A percentile compares a stretch with the other conserved stretches of the same genome.
Conservation (phyloP, 1,284 basidiomycete species). For the Vanrija pseudolonga region DNA sequence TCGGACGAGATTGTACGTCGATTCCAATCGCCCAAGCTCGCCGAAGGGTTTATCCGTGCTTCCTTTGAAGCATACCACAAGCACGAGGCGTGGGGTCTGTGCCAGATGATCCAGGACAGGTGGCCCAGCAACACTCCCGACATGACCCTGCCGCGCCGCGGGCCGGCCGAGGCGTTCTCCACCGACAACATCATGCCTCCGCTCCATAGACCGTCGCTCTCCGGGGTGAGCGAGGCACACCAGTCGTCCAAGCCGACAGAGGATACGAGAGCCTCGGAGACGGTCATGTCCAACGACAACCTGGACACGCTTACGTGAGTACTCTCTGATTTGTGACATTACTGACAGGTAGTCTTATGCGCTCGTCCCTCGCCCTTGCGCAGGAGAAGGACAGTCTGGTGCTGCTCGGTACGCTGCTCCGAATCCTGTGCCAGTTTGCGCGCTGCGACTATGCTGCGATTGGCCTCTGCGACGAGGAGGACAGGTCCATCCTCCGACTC, state of each 20-base stretch:
- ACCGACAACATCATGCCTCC: background rate
- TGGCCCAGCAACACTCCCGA: slow-evolving; percentile 8
- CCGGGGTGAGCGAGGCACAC: slow-evolving; percentile 6
- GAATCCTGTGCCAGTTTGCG: slow-evolving; percentile 34
- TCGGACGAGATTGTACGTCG: slow-evolving; percentile 11
- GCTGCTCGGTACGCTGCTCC: slow-evolving; percentile 30
- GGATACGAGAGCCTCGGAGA: background rate
- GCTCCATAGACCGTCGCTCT: slow-evolving; percentile 6
- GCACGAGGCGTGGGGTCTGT: slow-evolving; percentile 15
- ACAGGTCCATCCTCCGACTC: slow-evolving; percentile 22
- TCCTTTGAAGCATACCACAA: slow-evolving; percentile 11
- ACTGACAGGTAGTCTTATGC: slow-evolving; percentile 26
- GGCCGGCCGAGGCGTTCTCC: slow-evolving; percentile 17
- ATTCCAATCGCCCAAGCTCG: slow-evolving; percentile 14
- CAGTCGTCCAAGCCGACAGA: background rate
- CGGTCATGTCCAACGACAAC: slow-evolving; percentile 1
- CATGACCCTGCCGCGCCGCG: background rate
- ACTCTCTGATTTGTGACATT: background rate
- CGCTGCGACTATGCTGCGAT: slow-evolving; percentile 41
- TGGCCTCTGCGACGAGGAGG: slow-evolving; percentile 25
- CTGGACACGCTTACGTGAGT: slow-evolving; percentile 15
- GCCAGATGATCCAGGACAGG: slow-evolving; percentile 13
- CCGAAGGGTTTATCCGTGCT: slow-evolving; percentile 15
- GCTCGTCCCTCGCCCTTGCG: slow-evolving; percentile 35
- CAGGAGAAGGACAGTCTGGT: slow-evolving; percentile 34